phyloP scores from a whole-genome alignment of 2,329 filamentous ascomycete species.

The Alternaria rosae region DNA sequence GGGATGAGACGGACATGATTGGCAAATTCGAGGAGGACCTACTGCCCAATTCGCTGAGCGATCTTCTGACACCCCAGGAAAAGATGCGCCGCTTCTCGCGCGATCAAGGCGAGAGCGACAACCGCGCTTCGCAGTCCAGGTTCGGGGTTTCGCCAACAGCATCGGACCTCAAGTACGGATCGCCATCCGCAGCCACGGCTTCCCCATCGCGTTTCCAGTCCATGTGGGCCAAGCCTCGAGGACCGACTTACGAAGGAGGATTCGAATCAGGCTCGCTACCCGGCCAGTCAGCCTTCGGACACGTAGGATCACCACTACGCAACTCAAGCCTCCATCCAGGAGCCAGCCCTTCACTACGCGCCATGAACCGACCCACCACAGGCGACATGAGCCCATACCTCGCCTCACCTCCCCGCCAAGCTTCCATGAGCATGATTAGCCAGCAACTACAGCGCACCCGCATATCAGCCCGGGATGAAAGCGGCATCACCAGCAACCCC shows the following conservation, averaged over 20 bases:
- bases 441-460: conserved; percentile 62
- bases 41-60: conserved; percentile 73
- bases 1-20: conserved; percentile 54
- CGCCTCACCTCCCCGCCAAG: conserved; percentile 63
- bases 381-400: conserved; percentile 61
- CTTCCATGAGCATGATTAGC: conserved; percentile 68
- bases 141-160: conserved; percentile 58
- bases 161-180: conserved; percentile 56
- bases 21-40: conserved; percentile 91
- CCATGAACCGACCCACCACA: conserved; percentile 57
- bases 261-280: conserved; percentile 44
- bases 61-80: conserved; percentile 69
- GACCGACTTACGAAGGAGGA: conserved; percentile 58
- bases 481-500: conserved; percentile 32
- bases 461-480: conserved; percentile 45
- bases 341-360: conserved; percentile 60
- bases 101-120: conserved; percentile 61
- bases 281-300: conserved; percentile 60
- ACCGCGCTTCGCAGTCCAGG: conserved; percentile 56
- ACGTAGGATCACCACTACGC: conserved; percentile 71
- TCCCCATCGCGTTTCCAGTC: conserved; percentile 69
- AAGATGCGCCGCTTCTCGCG: conserved; percentile 66
- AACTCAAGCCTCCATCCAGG: conserved; percentile 64
- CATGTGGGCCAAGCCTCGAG: conserved; percentile 62
- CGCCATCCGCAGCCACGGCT: conserved; percentile 59